Base-by-base conservation (phyloP, 1,284 basidiomycete species). In the Ustilago cynodontis region DNA sequence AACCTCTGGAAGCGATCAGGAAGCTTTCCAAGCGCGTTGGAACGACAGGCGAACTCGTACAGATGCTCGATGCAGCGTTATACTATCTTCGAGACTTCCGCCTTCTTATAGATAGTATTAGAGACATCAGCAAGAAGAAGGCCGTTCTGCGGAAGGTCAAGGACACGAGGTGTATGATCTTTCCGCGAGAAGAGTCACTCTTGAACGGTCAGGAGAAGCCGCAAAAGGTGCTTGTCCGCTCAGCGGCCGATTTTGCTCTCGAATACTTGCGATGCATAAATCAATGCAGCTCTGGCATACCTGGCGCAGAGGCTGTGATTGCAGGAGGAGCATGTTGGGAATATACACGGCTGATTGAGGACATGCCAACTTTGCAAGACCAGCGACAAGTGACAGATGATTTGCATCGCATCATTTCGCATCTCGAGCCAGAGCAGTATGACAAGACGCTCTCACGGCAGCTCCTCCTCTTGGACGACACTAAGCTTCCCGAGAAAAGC, bases 51-150 rank as follows among this genome's bases (percentile, higher is more conserved):
- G 43, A 60, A 1, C 37, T 65, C 28, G 50, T 29, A 9, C 56
- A 57, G 29, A 29, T n/a, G 35, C 59, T 76, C 26, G 62, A 68
- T 31, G 7, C 64, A 5, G 39, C 41, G n/a, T 58, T 76, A 0
- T 76, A 67, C 41, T 65, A 68, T 22, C 65, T 71, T 35, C 57
- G 73, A 16, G 67, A 71, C 43, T 18, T 76, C 5, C 60, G 55
- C 2, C 59, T 57, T 33, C 13, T 28, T 10, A 16, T 31, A n/a
- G 28, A n/a, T 10, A n/a, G 41, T 43, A 20, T n/a, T 7, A 7
- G 39, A 26, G 33, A 28, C 13, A 28, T 5, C 24, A 9, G 16
- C 7, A 2, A 28, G 2, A 51, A 57, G 41, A 54, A 54, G 41
- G 18, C 45, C 14, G 3, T 55, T n/a, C n/a, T n/a, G n/a, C n/a